These are phyloP conservation scores for Erysimum cheiranthoides DNA, from an alignment of 345 rosid species.

Conservation along the genomic window DNA sequence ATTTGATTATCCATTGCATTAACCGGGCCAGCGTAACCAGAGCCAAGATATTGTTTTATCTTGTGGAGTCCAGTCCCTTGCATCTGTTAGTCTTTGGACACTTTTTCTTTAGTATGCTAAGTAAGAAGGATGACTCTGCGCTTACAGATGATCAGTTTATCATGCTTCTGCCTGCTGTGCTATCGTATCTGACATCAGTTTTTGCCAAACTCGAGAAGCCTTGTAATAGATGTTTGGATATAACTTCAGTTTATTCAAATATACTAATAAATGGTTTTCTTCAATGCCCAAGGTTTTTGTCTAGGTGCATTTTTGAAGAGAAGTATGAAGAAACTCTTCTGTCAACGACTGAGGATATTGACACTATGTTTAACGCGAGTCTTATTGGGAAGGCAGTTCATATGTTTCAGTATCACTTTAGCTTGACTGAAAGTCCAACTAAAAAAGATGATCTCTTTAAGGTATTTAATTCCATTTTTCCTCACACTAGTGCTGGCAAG, in stretches of 20 bases:
- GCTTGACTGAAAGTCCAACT: conserved; percentile 53
- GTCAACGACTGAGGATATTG: conserved; percentile 59
- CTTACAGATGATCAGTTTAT: conserved; percentile 64
- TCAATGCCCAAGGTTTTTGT: conserved; percentile 68
- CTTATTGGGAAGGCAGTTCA: conserved; percentile 72
- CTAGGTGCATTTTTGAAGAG: conserved; percentile 61
- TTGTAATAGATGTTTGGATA: conserved; percentile 42
- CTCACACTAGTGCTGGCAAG: conserved; percentile 46
- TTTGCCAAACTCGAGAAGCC: conserved; percentile 56
- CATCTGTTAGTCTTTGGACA: conserved; percentile 74
- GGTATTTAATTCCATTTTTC: conserved; percentile 59
- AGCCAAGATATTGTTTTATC: conserved; percentile 68
- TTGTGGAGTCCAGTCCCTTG: conserved; percentile 74
- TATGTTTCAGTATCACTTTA: conserved; percentile 66
- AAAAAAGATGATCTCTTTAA: conserved; percentile 55
- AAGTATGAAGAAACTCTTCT: conserved; percentile 55
- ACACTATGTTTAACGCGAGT: conserved; percentile 60
- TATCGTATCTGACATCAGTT: conserved; percentile 58
- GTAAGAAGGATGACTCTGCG: conserved; percentile 39
- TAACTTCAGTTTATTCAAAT: conserved; percentile 64
- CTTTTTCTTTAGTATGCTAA: conserved; percentile 49
- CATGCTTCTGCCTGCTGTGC: conserved; percentile 76
- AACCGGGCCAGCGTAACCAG: conserved; percentile 53
- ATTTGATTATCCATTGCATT: conserved; percentile 67
- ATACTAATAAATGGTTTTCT: conserved; percentile 62